Conservation (phyloP, 2,329 filamentous ascomycete species). For the Epichloe amarillans region DNA sequence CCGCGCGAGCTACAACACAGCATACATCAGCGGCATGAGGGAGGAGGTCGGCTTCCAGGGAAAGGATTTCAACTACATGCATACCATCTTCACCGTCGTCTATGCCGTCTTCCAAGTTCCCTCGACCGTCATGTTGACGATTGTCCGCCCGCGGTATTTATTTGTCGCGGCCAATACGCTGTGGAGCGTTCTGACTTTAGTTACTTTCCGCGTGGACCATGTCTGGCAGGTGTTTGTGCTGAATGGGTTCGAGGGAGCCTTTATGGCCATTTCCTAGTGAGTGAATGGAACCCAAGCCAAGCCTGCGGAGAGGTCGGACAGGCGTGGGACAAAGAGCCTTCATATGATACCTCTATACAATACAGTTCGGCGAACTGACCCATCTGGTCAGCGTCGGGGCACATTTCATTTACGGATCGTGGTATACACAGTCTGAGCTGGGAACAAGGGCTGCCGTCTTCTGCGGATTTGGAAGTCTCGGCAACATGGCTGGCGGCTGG, state of each 20-base stretch:
- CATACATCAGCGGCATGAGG: constrained; percentile 29
- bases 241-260: constrained; percentile 30
- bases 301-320: too few species aligned
- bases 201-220: constrained; percentile 27
- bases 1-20: constrained; percentile 27
- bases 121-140: constrained; percentile 21
- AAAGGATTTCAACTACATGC: constrained; percentile 28
- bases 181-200: constrained; percentile 29
- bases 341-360: too few species aligned
- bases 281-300: constrained; percentile 2
- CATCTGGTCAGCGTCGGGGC: constrained; percentile 21
- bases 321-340: too few species aligned
- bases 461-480: constrained; percentile 28
- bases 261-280: constrained; percentile 29
- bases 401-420: constrained; percentile 30
- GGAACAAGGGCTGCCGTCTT: constrained; percentile 27
- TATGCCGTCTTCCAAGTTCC: constrained; percentile 32
- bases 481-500: constrained; percentile 31
- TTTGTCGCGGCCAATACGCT: constrained; percentile 28
- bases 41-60: constrained; percentile 23
- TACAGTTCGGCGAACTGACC: neutral
- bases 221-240: constrained; percentile 30
- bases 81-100: constrained; percentile 21
- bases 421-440: constrained; percentile 30
- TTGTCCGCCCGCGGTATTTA: constrained; percentile 23